Conservation (phyloP, 2,329 filamentous ascomycete genomes). For the Aspergillus neotritici region DNA sequence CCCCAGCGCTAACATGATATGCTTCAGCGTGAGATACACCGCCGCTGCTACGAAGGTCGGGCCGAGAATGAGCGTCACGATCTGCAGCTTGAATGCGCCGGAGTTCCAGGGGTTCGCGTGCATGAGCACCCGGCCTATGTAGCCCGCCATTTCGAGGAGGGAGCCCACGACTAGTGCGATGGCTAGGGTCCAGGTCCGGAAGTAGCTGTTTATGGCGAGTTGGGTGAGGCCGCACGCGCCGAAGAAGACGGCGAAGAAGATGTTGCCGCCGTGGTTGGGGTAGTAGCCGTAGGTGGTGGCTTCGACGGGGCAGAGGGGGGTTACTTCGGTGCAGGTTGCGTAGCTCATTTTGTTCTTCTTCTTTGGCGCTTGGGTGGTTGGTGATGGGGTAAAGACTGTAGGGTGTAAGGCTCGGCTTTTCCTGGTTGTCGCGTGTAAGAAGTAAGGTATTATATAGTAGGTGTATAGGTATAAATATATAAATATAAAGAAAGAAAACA, state of each 20-base stretch:
- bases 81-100: conserved; percentile 49
- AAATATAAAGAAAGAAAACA: not conserved
- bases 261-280: conserved; percentile 48
- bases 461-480: too few species aligned
- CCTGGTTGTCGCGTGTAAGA: too few species aligned
- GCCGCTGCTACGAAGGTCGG: conserved; percentile 52
- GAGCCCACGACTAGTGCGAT: conserved; percentile 46
- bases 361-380: conserved; percentile 8
- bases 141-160: conserved; percentile 51
- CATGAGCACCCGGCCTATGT: conserved; percentile 51
- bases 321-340: conserved; percentile 31
- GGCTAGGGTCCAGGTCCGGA: conserved; percentile 53
- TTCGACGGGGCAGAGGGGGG: conserved; percentile 40
- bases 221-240: conserved; percentile 46
- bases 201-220: conserved; percentile 45
- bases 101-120: conserved; percentile 48
- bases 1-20: conserved; percentile 54
- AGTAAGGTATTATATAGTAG: too few species aligned
- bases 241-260: conserved; percentile 50
- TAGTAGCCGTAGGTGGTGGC: conserved; percentile 51
- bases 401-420: too few species aligned
- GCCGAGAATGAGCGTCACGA: conserved; percentile 52
- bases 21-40: conserved; percentile 54
- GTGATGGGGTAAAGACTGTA: conserved; percentile 2
- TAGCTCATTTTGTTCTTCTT: conserved; percentile 9